Conservation (phyloP, 495 filamentous ascomycete species). For the Clohesyomyces aquaticus region DNA sequence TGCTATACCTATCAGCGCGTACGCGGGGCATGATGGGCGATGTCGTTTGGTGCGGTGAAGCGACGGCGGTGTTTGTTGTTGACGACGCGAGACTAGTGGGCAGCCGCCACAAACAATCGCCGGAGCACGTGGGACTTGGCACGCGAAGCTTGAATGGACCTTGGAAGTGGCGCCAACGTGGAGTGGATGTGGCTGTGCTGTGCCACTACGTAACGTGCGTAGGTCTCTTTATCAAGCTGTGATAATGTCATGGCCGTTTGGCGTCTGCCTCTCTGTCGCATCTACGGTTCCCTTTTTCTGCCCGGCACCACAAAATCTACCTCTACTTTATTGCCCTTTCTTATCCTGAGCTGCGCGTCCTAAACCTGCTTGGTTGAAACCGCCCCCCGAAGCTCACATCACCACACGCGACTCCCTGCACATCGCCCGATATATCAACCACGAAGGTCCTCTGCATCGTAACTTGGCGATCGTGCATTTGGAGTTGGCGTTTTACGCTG, state of each 20-base stretch:
- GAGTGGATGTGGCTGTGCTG: no score
- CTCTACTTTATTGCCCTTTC: no score
- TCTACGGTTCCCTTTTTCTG: no score
- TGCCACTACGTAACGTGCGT: no score
- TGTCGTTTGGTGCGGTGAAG: conserved; percentile 4
- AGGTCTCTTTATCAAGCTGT: no score
- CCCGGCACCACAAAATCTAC: no score
- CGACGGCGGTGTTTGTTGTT: background rate
- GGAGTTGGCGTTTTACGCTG: background rate
- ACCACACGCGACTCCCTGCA: background rate
- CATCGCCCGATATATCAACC: background rate
- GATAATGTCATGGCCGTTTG: no score
- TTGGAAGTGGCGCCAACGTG: no score
- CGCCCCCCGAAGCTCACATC: background rate
- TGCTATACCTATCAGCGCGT: conserved; percentile 22
- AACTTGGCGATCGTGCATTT: background rate
- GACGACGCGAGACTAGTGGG: conserved; percentile 2
- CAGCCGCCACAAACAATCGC: conserved; percentile 1
- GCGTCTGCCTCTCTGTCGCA: no score
- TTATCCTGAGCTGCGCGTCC: no score
- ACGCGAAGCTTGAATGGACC: background rate
- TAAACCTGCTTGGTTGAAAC: no score
- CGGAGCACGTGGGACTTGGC: background rate
- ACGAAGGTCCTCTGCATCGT: background rate
- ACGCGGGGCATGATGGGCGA: conserved; percentile 36